Evolutionary conservation across 1,284 basidiomycete species (phyloP), one percentile per base, ranked within the genome.

Genomic region (Ustilago curta): DNA sequence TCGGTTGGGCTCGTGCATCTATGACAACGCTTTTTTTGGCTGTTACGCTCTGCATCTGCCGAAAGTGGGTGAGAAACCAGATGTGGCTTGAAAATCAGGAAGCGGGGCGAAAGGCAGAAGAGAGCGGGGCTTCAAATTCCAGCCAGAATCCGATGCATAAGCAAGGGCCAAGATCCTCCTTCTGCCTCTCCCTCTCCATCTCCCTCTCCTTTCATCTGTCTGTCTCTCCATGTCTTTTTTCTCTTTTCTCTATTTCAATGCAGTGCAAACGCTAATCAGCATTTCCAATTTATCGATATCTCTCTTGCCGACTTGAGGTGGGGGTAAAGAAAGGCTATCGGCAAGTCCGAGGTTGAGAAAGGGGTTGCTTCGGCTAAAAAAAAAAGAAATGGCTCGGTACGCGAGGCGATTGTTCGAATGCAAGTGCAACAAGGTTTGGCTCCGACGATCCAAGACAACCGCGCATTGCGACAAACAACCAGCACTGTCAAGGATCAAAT

Each of bases 391-490:
- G 27, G 27, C 14, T n/a, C 5, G 45, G 27, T 47, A 47, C 27
- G 45, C 45, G 45, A 47, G 45, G 40, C 18, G 8, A 7, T 42
- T 19, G 18, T 47, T 29, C 45, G 27, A 47, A 29, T 47, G 45
- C 45, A 47, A 47, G 45, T 16, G 8, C 27, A n/a, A 47, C 45
- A 47, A 47, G 45, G 45, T 47, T 47, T 47, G 45, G 45, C 29
- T 16, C n/a, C 27, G 31, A 9, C 18, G 29, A 29, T 31, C 27
- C 21, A 12, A 27, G 40, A 42, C 40, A 42, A 42, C 40, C 3
- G 8, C 21, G 40, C 40, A 19, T 42, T 3, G 3, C 14, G 16
- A 40, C 37, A 40, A 42, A 42, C 18, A 21, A 8, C 6, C 40
- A 42, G n/a, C 16, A 40, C 5, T 40, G n/a, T 42, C 40, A 16